phyloP scores from a whole-genome alignment of 1,284 basidiomycete genomes.

The Neolentinus lepideus region DNA sequence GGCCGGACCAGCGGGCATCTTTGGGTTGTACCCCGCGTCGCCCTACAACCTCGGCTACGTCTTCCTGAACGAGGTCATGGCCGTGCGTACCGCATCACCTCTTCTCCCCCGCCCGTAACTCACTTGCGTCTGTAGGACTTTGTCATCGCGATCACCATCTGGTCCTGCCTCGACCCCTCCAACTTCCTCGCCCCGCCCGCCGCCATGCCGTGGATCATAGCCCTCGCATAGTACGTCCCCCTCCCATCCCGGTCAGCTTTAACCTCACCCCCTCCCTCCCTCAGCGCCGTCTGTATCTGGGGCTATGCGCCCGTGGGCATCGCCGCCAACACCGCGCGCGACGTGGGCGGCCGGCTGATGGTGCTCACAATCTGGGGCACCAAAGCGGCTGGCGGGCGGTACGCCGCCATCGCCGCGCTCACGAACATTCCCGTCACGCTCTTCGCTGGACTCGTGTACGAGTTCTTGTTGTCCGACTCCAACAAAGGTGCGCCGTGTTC shows the following conservation, averaged over 20 bases:
- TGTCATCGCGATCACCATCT: slow-evolving; percentile 53
- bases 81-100: slow-evolving; percentile 31
- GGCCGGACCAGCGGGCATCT: slow-evolving; percentile 55
- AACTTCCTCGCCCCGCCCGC: slow-evolving; percentile 52
- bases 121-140: slow-evolving; percentile 42
- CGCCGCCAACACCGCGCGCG: slow-evolving; percentile 60
- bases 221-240: slow-evolving; percentile 43
- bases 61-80: slow-evolving; percentile 62
- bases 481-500: slow-evolving; percentile 29
- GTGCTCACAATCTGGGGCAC: slow-evolving; percentile 53
- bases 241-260: not conserved
- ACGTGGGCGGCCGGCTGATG: slow-evolving; percentile 54
- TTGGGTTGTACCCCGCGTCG: slow-evolving; percentile 44
- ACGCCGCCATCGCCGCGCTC: slow-evolving; percentile 57
- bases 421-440: slow-evolving; percentile 60
- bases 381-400: slow-evolving; percentile 44
- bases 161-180: slow-evolving; percentile 52
- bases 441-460: slow-evolving; percentile 43
- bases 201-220: slow-evolving; percentile 43
- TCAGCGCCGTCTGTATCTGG: slow-evolving; percentile 50
- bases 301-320: slow-evolving; percentile 49
- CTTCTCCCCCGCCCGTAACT: not conserved
- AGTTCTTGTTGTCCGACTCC: slow-evolving; percentile 46
- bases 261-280: slow-evolving; percentile 1
- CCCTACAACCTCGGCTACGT: slow-evolving; percentile 44